Percentiles rank a stretch among this genome's conserved stretches.
phyloP scores from a whole-genome alignment of 345 rosid genomes.

The Salix suchowensis region DNA sequence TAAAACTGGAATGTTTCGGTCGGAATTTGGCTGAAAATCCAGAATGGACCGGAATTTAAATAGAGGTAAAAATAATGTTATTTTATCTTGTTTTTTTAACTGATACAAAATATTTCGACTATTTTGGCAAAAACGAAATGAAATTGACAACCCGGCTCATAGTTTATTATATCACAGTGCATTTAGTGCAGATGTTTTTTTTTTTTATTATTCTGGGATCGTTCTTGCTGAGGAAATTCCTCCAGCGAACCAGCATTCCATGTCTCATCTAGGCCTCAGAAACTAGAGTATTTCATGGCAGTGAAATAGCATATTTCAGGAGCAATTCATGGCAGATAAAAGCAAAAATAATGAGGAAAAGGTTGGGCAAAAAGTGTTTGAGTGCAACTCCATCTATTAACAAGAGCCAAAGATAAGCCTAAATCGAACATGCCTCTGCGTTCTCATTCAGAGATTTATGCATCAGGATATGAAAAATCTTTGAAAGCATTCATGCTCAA shows the following conservation, averaged over 20 bases:
- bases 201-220: background rate
- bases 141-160: background rate
- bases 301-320: background rate
- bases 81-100: too few relatives aligned
- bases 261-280: background rate
- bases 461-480: too few relatives aligned
- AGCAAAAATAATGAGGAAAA: background rate
- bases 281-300: background rate
- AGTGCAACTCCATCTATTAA: too few relatives aligned
- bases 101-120: too few relatives aligned
- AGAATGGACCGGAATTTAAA: too few relatives aligned
- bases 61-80: too few relatives aligned
- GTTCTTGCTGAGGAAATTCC: background rate
- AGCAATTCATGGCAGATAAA: background rate
- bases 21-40: too few relatives aligned
- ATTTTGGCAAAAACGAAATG: too few relatives aligned
- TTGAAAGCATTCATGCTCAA: background rate
- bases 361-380: background rate
- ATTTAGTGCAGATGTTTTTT: background rate
- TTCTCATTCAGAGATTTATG: too few relatives aligned
- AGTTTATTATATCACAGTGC: background rate
- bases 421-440: background rate
- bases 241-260: background rate
- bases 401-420: background rate
- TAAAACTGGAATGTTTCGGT: accelerated